Percentiles rank a stretch among this genome's conserved stretches.
phyloP scores from a whole-genome alignment of 371 early-diverging fungal species.

The Apophysomyces ossiformis region DNA sequence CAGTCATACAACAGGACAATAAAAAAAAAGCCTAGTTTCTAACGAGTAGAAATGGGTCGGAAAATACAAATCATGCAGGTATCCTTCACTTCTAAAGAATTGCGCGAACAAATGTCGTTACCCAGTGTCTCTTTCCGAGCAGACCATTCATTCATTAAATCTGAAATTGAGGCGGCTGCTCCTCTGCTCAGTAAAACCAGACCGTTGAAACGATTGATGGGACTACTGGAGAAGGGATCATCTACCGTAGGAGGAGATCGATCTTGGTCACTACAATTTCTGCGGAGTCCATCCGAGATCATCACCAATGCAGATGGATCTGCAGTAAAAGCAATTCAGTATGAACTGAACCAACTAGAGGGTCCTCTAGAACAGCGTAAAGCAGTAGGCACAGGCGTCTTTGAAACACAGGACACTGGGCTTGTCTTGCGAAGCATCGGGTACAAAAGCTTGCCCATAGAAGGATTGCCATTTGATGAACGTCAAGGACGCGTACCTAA shows the following conservation, averaged over 20 bases:
- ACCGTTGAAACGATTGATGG: conserved; percentile 79
- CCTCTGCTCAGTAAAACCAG: conserved; percentile 57
- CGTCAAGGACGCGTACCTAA: conserved; percentile 78
- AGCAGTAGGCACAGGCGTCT: conserved; percentile 65
- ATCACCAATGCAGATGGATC: conserved; percentile 33
- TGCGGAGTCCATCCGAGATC: conserved; percentile 70
- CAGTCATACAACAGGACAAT: conserved; percentile 4
- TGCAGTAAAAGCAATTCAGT: conserved; percentile 52
- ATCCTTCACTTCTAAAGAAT: conserved; percentile 92
- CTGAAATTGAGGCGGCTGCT: conserved; percentile 40
- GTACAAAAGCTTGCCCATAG: conserved; percentile 76
- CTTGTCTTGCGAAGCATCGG: conserved; percentile 87
- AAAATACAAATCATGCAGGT: conserved; percentile 45
- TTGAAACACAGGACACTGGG: conserved; percentile 59
- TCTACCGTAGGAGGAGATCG: conserved; percentile 35
- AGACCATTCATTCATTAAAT: conserved; percentile 60
- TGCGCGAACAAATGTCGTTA: conserved; percentile 90
- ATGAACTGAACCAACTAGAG: conserved; percentile 73
- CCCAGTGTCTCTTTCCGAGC: conserved; percentile 64
- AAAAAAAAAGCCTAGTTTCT: not conserved
- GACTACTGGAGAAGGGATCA: conserved; percentile 71
- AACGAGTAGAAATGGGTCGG: not conserved
- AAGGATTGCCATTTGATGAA: conserved; percentile 80
- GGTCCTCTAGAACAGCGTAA: conserved; percentile 54
- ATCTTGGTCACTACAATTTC: conserved; percentile 78